Evolutionary conservation across 1,139 yeast species (phyloP).

Genomic region (Yamadazyma diospyri): DNA sequence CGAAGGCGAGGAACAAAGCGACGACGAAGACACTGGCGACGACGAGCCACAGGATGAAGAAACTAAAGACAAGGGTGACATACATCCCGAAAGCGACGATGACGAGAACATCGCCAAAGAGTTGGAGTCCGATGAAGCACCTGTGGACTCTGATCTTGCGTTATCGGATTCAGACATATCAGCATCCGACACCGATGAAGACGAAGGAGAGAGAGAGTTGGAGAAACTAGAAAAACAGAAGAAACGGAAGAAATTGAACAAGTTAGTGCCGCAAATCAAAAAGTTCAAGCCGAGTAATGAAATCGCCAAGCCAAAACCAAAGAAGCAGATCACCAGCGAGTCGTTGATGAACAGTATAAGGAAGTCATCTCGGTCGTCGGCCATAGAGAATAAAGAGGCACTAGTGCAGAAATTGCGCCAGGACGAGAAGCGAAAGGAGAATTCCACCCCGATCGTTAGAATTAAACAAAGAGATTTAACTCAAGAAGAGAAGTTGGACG

Average conservation of each 20-base stretch:
- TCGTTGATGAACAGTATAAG: slow-evolving; percentile 54
- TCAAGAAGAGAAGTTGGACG: slow-evolving; percentile 80
- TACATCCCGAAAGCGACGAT: slow-evolving; percentile 24
- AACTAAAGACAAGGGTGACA: slow-evolving; percentile 63
- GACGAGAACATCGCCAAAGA: slow-evolving; percentile 35
- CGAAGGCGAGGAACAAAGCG: slow-evolving; percentile 27
- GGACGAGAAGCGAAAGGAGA: slow-evolving; percentile 65
- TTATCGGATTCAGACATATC: slow-evolving; percentile 56
- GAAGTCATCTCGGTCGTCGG: slow-evolving; percentile 75
- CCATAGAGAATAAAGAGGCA: slow-evolving; percentile 74
- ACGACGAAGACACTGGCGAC: slow-evolving; percentile 20
- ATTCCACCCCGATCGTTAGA: slow-evolving; percentile 40
- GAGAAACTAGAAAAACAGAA: slow-evolving; percentile 47
- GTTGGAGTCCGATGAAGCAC: slow-evolving; percentile 20
- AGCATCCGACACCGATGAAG: slow-evolving; percentile 50
- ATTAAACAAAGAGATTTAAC: slow-evolving; percentile 56
- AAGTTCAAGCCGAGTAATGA: slow-evolving; percentile 24
- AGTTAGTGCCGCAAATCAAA: slow-evolving; percentile 46
- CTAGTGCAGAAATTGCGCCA: slow-evolving; percentile 70
- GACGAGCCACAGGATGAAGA: slow-evolving; percentile 16
- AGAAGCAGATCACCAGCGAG: slow-evolving; percentile 37
- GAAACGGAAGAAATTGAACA: slow-evolving; percentile 35
- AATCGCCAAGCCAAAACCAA: slow-evolving; percentile 18
- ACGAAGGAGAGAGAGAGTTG: slow-evolving; percentile 66
- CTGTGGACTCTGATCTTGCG: slow-evolving; percentile 38